phyloP scores from a whole-genome alignment of 176 grass and related monocot genomes.

The Microstegium vimineum region DNA sequence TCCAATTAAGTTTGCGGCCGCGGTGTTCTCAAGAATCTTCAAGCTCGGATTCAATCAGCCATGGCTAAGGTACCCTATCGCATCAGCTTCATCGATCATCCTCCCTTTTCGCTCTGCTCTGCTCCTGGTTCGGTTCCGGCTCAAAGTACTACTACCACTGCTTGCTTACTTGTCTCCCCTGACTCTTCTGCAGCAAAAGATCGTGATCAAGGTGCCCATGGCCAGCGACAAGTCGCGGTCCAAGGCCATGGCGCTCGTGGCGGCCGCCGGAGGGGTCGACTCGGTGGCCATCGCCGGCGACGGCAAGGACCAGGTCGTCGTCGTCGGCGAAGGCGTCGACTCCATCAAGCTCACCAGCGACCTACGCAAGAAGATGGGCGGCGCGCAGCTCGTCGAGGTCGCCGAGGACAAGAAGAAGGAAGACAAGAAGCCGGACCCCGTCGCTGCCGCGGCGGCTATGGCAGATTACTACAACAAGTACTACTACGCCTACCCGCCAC shows the following conservation, averaged over 20 bases:
- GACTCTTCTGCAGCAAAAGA: slow-evolving; percentile 32
- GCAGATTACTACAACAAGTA: background rate
- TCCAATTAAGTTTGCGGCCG: too few relatives aligned
- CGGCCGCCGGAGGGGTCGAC: slow-evolving; percentile 34
- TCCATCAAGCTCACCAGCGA: slow-evolving; percentile 36
- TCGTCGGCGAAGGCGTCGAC: slow-evolving; percentile 49
- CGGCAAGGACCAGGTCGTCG: slow-evolving; percentile 38
- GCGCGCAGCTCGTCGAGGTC: slow-evolving; percentile 30
- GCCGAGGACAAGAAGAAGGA: slow-evolving; percentile 34
- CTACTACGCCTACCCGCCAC: background rate
- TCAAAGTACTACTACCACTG: too few relatives aligned
- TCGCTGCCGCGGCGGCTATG: background rate
- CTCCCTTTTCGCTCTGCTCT: background rate
- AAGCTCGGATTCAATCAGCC: background rate
- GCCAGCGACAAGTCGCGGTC: slow-evolving; percentile 41
- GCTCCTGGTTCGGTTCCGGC: too few relatives aligned
- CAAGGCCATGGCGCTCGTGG: slow-evolving; percentile 57
- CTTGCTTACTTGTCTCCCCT: too few relatives aligned
- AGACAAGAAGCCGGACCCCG: background rate
- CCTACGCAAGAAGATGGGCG: slow-evolving; percentile 42
- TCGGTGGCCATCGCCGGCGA: slow-evolving; percentile 40
- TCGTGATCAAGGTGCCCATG: slow-evolving; percentile 61
- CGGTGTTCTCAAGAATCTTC: background rate
- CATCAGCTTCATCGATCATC: background rate
- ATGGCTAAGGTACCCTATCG: background rate